Conservation (phyloP, 2,329 filamentous ascomycete species). For the Myriosclerotinia duriaeana region DNA sequence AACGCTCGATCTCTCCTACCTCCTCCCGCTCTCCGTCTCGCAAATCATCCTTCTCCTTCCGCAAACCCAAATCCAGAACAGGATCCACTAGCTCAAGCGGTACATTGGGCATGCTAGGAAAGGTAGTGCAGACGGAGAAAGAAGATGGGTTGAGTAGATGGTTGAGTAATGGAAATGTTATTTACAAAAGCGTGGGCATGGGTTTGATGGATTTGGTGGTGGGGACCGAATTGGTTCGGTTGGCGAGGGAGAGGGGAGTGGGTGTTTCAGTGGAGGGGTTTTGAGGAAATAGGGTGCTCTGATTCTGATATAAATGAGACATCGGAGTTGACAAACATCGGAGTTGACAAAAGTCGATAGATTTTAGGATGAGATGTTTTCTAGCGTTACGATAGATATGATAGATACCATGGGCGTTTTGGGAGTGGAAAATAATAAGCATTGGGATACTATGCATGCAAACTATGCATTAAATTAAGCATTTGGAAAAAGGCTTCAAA, state of each 20-base stretch:
- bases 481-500: not conserved
- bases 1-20: not conserved
- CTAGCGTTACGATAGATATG: not conserved
- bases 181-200: constrained; percentile 68
- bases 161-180: constrained; percentile 62
- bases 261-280: constrained; percentile 56
- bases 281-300: constrained; percentile 35
- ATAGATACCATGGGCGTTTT: constrained; percentile 13
- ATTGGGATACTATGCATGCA: not conserved
- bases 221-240: constrained; percentile 55
- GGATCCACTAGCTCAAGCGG: constrained; percentile 25
- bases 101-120: constrained; percentile 25
- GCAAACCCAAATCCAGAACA: constrained; percentile 24
- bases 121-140: constrained; percentile 38
- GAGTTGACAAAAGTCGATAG: not conserved
- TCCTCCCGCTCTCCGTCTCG: constrained; percentile 26
- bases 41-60: constrained; percentile 27
- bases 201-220: constrained; percentile 66
- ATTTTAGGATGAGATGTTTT: not conserved
- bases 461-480: no score
- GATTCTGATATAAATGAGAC: not conserved
- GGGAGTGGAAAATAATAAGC: not conserved
- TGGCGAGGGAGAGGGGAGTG: constrained; percentile 55
- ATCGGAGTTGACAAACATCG: not conserved
- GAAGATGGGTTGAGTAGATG: constrained; percentile 55